Percentiles rank a stretch among this genome's conserved stretches.
These are phyloP conservation scores for Apiotrichum montevideense DNA, from an alignment of 1,284 basidiomycete genomes.

Conservation along the genomic window DNA sequence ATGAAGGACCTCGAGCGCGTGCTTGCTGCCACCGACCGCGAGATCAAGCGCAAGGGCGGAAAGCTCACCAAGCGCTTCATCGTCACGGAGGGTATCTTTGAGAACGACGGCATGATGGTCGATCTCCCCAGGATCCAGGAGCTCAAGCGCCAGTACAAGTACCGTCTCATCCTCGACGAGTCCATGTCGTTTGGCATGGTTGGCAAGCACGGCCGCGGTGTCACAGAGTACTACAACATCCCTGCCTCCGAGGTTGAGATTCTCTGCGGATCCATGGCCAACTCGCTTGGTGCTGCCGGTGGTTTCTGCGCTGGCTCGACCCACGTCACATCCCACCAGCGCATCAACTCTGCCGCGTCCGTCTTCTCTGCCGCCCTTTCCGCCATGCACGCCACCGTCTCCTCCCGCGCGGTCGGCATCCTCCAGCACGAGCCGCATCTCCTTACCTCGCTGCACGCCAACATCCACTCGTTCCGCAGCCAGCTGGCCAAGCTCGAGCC, in stretches of 20 bases:
- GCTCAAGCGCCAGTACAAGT: slow-evolving; percentile 92
- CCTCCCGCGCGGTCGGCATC: slow-evolving; percentile 74
- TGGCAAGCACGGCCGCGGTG: slow-evolving; percentile 84
- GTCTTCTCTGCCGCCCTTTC: slow-evolving; percentile 97
- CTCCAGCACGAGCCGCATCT: slow-evolving; percentile 68
- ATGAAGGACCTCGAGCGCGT: slow-evolving; percentile 84
- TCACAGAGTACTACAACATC: slow-evolving; percentile 90
- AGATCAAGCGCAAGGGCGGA: slow-evolving; percentile 71
- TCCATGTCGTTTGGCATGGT: slow-evolving; percentile 87
- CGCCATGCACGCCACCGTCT: slow-evolving; percentile 77
- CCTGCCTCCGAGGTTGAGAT: slow-evolving; percentile 57
- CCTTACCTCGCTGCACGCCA: slow-evolving; percentile 70
- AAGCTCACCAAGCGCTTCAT: slow-evolving; percentile 90
- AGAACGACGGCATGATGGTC: slow-evolving; percentile 84
- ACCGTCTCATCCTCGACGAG: slow-evolving; percentile 91
- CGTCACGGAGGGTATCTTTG: slow-evolving; percentile 94
- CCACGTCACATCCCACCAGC: slow-evolving; percentile 83
- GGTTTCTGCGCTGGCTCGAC: slow-evolving; percentile 92
- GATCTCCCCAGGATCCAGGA: slow-evolving; percentile 83
- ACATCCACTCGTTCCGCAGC: slow-evolving; percentile 65
- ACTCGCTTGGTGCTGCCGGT: slow-evolving; percentile 73
- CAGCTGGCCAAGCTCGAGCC: slow-evolving; percentile 65
- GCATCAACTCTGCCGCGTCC: slow-evolving; percentile 92
- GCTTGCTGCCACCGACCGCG: slow-evolving; percentile 74
- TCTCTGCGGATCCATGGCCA: slow-evolving; percentile 72